Evolutionary conservation across 2,329 filamentous ascomycete species (phyloP).

Genomic region (Leptosphaerulina australis): DNA sequence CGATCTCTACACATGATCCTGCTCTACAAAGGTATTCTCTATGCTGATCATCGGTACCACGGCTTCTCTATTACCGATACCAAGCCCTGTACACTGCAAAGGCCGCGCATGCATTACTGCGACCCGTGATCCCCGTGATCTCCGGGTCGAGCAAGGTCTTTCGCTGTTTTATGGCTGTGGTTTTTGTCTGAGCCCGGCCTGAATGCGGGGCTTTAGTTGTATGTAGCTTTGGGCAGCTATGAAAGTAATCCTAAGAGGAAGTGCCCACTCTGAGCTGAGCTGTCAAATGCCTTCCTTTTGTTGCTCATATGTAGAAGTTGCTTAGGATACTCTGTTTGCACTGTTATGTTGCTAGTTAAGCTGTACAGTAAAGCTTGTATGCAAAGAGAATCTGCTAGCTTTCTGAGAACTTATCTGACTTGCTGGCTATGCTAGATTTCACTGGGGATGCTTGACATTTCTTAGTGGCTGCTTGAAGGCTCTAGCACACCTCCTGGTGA

Average conservation of each 20-base stretch:
- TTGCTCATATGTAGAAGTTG: too few relatives aligned
- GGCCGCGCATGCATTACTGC: slow-evolving; percentile 9
- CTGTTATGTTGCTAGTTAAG: too few relatives aligned
- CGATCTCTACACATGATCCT: neutral
- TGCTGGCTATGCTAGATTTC: too few relatives aligned
- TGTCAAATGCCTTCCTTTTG: too few relatives aligned
- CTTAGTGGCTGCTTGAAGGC: too few relatives aligned
- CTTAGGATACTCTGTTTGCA: too few relatives aligned
- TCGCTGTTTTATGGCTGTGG: neutral
- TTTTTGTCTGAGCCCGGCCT: neutral
- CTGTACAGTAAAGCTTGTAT: too few relatives aligned
- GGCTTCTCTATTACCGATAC: slow-evolving; percentile 4
- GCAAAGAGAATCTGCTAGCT: too few relatives aligned
- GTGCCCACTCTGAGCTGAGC: too few relatives aligned
- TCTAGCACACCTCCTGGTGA: too few relatives aligned
- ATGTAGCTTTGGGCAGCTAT: neutral
- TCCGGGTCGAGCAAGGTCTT: slow-evolving; percentile 6
- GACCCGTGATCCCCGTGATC: neutral
- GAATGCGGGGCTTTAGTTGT: neutral
- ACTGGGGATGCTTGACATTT: too few relatives aligned
- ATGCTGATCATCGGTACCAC: slow-evolving; percentile 1
- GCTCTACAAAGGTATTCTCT: neutral
- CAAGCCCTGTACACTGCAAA: neutral
- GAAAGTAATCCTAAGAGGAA: neutral
- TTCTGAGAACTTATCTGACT: too few relatives aligned